phyloP scores from a whole-genome alignment of 108 stramenopile genomes.

The Fistulifera pelliculosa region DNA sequence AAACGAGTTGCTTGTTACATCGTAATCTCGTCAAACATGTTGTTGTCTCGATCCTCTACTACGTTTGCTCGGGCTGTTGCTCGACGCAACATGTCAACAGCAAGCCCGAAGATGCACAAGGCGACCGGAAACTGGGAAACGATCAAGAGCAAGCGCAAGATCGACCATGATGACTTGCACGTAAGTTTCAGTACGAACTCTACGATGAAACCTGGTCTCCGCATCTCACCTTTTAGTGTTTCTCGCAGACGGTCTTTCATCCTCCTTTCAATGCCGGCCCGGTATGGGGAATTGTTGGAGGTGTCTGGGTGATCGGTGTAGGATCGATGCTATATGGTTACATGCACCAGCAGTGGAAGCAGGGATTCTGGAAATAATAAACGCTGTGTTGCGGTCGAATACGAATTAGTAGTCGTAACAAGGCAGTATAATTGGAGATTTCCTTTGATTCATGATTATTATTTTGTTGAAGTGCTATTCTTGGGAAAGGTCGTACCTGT shows the following conservation, averaged over 20 bases:
- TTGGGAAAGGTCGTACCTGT: no score
- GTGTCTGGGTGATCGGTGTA: conserved; percentile 8
- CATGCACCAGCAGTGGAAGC: conserved; percentile 76
- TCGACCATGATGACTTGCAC: conserved; percentile 37
- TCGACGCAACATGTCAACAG: conserved; percentile 34
- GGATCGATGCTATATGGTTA: conserved; percentile 63
- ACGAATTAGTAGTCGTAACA: no score
- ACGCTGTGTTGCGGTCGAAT: neutral
- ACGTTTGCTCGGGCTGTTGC: conserved; percentile 15
- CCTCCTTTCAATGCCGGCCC: conserved; percentile 33
- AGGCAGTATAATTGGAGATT: no score
- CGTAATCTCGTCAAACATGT: neutral
- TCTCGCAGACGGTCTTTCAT: conserved; percentile 26
- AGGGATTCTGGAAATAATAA: conserved; percentile 76
- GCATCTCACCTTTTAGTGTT: conserved; percentile 5
- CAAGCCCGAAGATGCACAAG: conserved; percentile 70
- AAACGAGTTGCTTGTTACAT: no score
- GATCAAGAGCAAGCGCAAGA: conserved; percentile 56
- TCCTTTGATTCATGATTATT: no score
- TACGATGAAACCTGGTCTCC: neutral
- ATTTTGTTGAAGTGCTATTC: no score
- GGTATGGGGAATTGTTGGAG: conserved; percentile 10
- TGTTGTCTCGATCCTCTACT: neutral
- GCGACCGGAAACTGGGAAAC: conserved; percentile 58
- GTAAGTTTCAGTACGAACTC: conserved; percentile 24